Percentiles rank a stretch among this genome's conserved stretches.
phyloP scores from a whole-genome alignment of 768 basidiomycete species.

The Mycena chlorophos region DNA sequence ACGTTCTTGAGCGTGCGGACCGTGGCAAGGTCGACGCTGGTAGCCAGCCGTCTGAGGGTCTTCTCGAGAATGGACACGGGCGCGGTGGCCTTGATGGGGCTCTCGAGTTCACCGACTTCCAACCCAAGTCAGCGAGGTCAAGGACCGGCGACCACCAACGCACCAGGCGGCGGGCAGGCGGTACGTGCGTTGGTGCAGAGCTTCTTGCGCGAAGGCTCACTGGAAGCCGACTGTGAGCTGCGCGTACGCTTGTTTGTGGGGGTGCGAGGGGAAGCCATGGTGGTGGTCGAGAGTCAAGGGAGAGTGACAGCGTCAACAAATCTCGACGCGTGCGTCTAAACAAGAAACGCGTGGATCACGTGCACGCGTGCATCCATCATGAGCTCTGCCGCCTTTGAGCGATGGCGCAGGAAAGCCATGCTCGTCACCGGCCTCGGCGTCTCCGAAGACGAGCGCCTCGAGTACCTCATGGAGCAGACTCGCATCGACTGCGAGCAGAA shows the following conservation, averaged over 20 bases:
- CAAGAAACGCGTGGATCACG: neutral
- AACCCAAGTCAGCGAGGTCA: neutral
- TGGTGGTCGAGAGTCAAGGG: neutral
- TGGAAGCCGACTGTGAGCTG: neutral
- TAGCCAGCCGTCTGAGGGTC: slow-evolving; percentile 12
- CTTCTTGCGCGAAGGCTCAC: slow-evolving; percentile 12
- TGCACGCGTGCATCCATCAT: neutral
- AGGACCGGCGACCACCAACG: slow-evolving; percentile 7
- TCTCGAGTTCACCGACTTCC: neutral
- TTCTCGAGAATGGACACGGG: slow-evolving; percentile 9
- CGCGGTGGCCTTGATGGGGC: neutral
- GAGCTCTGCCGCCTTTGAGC: slow-evolving; percentile 38
- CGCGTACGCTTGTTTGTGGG: slow-evolving; percentile 15
- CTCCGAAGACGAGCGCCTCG: slow-evolving; percentile 45
- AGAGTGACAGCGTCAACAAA: neutral
- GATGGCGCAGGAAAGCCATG: slow-evolving; percentile 49
- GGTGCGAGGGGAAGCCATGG: slow-evolving; percentile 15
- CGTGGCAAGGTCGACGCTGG: slow-evolving; percentile 13
- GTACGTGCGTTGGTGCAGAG: slow-evolving; percentile 13
- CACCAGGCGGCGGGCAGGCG: slow-evolving; percentile 5
- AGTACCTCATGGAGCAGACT: slow-evolving; percentile 38
- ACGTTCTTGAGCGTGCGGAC: slow-evolving; percentile 11
- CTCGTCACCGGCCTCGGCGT: slow-evolving; percentile 51
- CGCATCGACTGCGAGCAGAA: slow-evolving; percentile 62
- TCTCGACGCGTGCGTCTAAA: neutral